Evolutionary conservation across 164 flowering plant species (phyloP), one percentile per base, ranked within the genome.

Genomic region (Sedum album): DNA sequence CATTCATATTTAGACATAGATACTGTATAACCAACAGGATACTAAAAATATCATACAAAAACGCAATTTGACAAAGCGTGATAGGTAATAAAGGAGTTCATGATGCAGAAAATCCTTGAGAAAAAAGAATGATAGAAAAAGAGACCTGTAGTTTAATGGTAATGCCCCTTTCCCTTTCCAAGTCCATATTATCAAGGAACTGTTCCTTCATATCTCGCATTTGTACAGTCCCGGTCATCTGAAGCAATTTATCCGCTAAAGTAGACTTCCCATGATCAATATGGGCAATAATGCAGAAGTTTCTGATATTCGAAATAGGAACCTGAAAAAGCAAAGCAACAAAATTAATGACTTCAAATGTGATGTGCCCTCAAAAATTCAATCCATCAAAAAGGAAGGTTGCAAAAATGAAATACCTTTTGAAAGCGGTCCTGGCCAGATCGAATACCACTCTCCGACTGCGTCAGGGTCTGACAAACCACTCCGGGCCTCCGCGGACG

Each of bases 201-300:
- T 94, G 98, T 31, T 89, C 98, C 81, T 94, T 94, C 98, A 91
- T 91, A 18, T 91, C 97, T 69, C 94, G 81, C 69, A 79, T 84
- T 70, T 87, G 84, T 18, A 94, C 98, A 0, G 98, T 94, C 23
- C 98, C 98, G 26, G 98, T 91, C 76, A 83, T 73, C 71, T 94
- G 91, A 38, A 94, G 83, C 79, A 94, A 68, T 63, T 94, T 91
- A 77, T 94, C 98, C 0, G 98, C 98, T 71, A 94, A 77, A 35
- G 97, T 94, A 13, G 98, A 94, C 75, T 94, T 94, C 41, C 98
- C 98, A 82, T 91, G 97, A 71, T 94, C 98, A 66, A 91, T 93
- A 72, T 93, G 98, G 0, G 98, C 98, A 69, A 94, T 94, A 25
- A 94, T 94, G 75, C 82, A 77, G 78, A 94, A 94, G 72, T 94